A percentile compares a stretch with the other conserved stretches of the same genome.
Conservation (phyloP, 1,139 yeast species). For the Taphrina confusa region DNA sequence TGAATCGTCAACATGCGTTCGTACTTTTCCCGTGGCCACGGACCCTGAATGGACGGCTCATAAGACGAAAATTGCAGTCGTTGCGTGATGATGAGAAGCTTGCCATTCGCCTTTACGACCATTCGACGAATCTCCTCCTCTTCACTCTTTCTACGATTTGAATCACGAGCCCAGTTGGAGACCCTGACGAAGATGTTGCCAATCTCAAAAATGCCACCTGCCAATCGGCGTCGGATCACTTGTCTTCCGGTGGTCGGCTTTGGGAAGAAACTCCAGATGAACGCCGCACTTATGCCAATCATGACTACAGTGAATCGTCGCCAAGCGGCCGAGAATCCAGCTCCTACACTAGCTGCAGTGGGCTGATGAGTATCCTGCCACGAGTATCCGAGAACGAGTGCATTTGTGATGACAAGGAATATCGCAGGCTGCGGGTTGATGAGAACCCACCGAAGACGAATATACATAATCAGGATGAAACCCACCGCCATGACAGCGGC, state of each 20-base stretch:
- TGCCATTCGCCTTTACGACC: slow-evolving; percentile 39
- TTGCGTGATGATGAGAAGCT: slow-evolving; percentile 39
- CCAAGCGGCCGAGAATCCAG: slow-evolving; percentile 48
- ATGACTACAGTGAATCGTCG: slow-evolving; percentile 46
- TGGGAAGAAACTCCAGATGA: slow-evolving; percentile 46
- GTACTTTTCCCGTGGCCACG: slow-evolving; percentile 44
- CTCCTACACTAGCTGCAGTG: slow-evolving; percentile 41
- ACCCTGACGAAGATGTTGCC: slow-evolving; percentile 44
- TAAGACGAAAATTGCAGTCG: slow-evolving; percentile 41
- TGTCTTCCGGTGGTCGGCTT: slow-evolving; percentile 44
- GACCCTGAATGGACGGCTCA: slow-evolving; percentile 45
- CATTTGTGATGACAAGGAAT: slow-evolving; percentile 44
- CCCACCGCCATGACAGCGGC: slow-evolving; percentile 45
- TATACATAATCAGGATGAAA: slow-evolving; percentile 42
- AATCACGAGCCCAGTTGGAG: slow-evolving; percentile 43
- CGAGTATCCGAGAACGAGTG: slow-evolving; percentile 45
- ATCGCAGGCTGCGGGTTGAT: slow-evolving; percentile 45
- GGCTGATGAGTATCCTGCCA: slow-evolving; percentile 43
- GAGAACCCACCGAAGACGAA: slow-evolving; percentile 45
- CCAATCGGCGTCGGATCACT: slow-evolving; percentile 42
- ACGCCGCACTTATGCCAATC: slow-evolving; percentile 46
- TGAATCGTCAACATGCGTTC: slow-evolving; percentile 40
- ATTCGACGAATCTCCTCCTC: slow-evolving; percentile 41
- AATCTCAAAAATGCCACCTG: slow-evolving; percentile 41
- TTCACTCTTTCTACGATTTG: slow-evolving; percentile 41